Conservation (phyloP, 192 early-diverging fungal genomes). For the Umbelopsis ramanniana region DNA sequence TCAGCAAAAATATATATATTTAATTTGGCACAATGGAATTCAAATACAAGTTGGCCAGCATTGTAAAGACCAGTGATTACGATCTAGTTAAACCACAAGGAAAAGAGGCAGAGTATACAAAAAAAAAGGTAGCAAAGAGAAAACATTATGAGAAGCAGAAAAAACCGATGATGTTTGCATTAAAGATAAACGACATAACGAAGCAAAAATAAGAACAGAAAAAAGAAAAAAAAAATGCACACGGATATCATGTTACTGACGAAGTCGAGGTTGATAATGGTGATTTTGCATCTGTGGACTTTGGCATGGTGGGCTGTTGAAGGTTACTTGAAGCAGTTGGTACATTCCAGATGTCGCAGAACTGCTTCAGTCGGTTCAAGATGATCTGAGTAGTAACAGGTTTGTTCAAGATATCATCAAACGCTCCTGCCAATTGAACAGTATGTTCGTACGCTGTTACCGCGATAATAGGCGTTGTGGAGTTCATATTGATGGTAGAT, state of each 20-base stretch:
- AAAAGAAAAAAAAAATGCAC: background rate
- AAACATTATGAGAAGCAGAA: background rate
- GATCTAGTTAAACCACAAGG: background rate
- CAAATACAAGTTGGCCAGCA: conserved; percentile 11
- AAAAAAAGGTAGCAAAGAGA: background rate
- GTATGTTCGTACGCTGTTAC: conserved; percentile 76
- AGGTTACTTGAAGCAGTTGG: conserved; percentile 2
- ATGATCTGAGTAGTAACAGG: conserved; percentile 73
- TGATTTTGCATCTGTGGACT: background rate
- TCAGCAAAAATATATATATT: background rate
- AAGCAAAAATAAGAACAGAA: background rate
- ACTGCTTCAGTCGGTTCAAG: conserved; percentile 48
- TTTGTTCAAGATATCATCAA: conserved; percentile 77
- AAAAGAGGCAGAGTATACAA: background rate
- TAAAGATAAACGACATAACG: background rate
- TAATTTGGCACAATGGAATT: background rate
- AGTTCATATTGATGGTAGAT: conserved; percentile 87
- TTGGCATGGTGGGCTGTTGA: background rate
- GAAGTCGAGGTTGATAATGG: background rate
- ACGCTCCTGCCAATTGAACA: conserved; percentile 40
- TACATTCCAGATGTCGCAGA: conserved; percentile 38
- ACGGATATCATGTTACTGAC: background rate
- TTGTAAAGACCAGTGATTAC: background rate
- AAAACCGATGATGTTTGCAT: background rate
- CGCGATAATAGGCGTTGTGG: conserved; percentile 80